Evolutionary conservation across 2,329 filamentous ascomycete genomes (phyloP), one percentile per base, ranked within the genome.

Genomic region (Pseudopyricularia cyperi): DNA sequence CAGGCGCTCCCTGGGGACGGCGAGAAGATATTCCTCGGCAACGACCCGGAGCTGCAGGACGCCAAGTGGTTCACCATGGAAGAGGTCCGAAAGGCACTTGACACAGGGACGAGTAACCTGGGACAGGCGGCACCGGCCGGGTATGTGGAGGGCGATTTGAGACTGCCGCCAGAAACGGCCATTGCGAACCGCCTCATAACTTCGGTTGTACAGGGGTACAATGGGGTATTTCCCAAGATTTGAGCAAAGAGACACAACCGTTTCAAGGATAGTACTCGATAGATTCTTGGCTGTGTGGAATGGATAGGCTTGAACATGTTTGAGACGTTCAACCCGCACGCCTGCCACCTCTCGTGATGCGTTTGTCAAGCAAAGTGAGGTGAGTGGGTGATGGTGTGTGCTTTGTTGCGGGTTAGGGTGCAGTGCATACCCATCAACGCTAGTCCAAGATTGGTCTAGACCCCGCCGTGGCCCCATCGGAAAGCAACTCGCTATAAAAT

Each of bases 171-270:
- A 2, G 71, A 75, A 54, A 95, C 89, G 34, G 91, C 93, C 1
- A 97, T 98, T 75, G 93, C 93, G 15, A 87, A 97, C 66, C 86
- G 90, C 64, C 68, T 97, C 62, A 82, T 98, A 59, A 76, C 73
- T 51, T 88, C 89, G 1, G 89, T 95, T 14, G 78, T 84, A 1
- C 80, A 82, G 50, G 89, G 89, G 0, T 93, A 87, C 64, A 70
- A 87, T 54, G 74, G 73, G 11, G 72, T 71, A 2, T 68, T 57
- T 4, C 59, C 75, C 54, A 83, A 79, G 65, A 77, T 77, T 9
- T 78, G 66, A 58, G 22, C 8, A 42, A n/a, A 42, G 17, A 37
- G n/a, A 37, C 34, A 8, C n/a, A 7, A 7, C 19, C 19, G 1
- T 4, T 4, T 4, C 2, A 42, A 42, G 22, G 17, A 42, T 33